Base-by-base conservation (phyloP, 164 flowering plant species). In the Cinnamomum micranthum region DNA sequence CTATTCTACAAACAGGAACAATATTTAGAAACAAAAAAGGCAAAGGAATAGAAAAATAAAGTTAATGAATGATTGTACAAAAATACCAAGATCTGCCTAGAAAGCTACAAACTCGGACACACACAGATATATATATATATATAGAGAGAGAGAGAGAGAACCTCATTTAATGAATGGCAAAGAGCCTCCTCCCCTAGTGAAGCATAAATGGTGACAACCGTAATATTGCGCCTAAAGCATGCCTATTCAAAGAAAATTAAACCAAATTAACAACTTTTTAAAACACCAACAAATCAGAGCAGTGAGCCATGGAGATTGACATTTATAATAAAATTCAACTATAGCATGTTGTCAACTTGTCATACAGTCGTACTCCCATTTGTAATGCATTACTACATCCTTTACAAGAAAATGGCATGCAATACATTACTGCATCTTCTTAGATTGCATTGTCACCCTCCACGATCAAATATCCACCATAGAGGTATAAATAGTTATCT, bases 181-280 rank as follows among this genome's bases (percentile, higher is more conserved):
- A 95, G 82, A 77, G 99, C 99, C 78, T 92, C 97, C 84, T 93
- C 99, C 35, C 99, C 98, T 50, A 95, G 75, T 74, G 99, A 95
- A 69, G 99, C 86, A 78, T 95, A 95, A 23, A 95, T 95, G 58
- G 98, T 95, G 75, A 95, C 98, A 71, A 93, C 95, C 17, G 97
- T 89, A 31, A 91, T 80, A 82, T 93, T 92, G 73, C 89, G 90
- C 85, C 99, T 88, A 85, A 95, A 95, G 82, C 98, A 95, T 71
- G 85, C 96, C 98, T 92, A 86, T 33, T 71, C 7, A 63, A 77
- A 74, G 66, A 76, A 76, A 69, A 73, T 4, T 71, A 69, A 75
- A 68, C 28, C 28, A 70, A 64, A 31, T 67, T 28, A 67, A 67
- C 17, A 12, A 33, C 4, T 31, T 27, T 27, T 28, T 67, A 1